Base-by-base conservation (phyloP, 148 eudicot genomes). In the Silene latifolia region DNA sequence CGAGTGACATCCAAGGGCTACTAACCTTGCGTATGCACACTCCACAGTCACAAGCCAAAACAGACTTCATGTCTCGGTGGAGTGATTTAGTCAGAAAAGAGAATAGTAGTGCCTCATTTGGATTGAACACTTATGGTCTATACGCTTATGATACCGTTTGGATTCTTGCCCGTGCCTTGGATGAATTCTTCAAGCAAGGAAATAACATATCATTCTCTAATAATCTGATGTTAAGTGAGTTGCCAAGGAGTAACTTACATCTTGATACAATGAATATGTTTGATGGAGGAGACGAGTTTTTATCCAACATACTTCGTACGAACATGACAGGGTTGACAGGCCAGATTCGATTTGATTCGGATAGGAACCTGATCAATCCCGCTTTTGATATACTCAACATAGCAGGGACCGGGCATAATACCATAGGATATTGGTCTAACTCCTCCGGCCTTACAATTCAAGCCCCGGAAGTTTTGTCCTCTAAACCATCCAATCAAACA, bases 61-160 rank as follows among this genome's bases (percentile, higher is more conserved):
- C 79, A 48, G 59, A 77, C 42, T 87, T 89, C 61, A 46, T 76
- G 47, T 77, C 88, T n/a, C 74, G 82, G 66, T 89, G 92, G 92
- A 77, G 47, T 12, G 78, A 77, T 54, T 80, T 88, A 80, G 89
- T 86, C 4, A 69, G 71, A 61, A 69, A 18, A 59, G 72, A 53
- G 48, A 75, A 54, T 29, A 69, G 61, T 0, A 76, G 82, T 69
- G 86, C 69, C 35, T 66, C 89, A 0, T 42, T 85, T 32, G 88
- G 87, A 66, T 72, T 88, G 69, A 89, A 82, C 72, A 67, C 85
- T 10, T 81, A 85, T 54, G 93, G 88, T n/a, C 80, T 89, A 11
- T 88, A 89, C 74, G 93, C 93, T 29, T 91, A 91, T 67, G 93
- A 91, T 73, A 84, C 89, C 7, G 92, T 91, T 25, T 89, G 93